phyloP scores from a whole-genome alignment of 371 early-diverging fungal genomes.

The Chytridiales sp. region DNA sequence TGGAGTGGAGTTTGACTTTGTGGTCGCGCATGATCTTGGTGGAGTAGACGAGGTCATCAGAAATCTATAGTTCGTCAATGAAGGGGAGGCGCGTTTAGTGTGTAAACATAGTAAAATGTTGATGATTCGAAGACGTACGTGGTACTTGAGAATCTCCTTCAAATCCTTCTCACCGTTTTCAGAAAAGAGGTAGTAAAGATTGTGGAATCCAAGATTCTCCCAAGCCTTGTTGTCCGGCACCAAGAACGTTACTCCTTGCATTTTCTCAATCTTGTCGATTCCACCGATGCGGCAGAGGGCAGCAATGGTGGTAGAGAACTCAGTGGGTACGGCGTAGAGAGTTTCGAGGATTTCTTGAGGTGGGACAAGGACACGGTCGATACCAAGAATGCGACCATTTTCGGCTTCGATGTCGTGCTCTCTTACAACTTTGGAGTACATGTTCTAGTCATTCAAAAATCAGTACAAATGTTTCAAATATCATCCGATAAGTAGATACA shows the following conservation, averaged over 20 bases:
- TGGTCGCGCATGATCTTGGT: constrained; percentile 29
- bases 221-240: constrained; percentile 33
- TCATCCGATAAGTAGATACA: neutral
- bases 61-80: constrained; percentile 8
- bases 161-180: constrained; percentile 30
- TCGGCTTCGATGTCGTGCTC: constrained; percentile 21
- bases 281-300: constrained; percentile 26
- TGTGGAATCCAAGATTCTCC: constrained; percentile 28
- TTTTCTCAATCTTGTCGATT: neutral
- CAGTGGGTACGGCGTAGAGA: constrained; percentile 23
- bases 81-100: neutral
- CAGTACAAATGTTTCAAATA: neutral
- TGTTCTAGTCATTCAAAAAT: constrained; percentile 29
- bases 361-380: constrained; percentile 31
- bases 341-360: constrained; percentile 19
- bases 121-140: constrained; percentile 13
- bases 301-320: constrained; percentile 28
- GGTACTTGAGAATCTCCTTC: constrained; percentile 36
- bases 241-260: constrained; percentile 28
- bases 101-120: neutral
- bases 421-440: constrained; percentile 22
- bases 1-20: constrained; percentile 19
- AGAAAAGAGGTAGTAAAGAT: constrained; percentile 35
- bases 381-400: constrained; percentile 31
- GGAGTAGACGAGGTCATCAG: constrained; percentile 28